Evolutionary conservation across 768 basidiomycete genomes (phyloP).

Genomic region (Cystofilobasidium bisporidii): DNA sequence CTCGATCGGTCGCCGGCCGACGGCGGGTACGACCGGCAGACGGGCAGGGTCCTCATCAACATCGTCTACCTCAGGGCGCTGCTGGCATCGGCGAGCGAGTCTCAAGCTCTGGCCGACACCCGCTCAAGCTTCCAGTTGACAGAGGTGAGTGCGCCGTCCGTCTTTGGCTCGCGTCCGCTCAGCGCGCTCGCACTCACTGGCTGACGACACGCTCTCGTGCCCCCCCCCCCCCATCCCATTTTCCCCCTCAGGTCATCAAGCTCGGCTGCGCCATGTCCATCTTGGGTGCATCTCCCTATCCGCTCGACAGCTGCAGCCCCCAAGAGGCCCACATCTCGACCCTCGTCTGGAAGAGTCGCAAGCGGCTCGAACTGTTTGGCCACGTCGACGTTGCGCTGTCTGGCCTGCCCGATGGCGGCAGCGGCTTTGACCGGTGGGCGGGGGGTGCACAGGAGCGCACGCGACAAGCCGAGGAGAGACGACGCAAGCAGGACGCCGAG

Average conservation of each 20-base stretch:
- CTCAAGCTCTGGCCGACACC: neutral
- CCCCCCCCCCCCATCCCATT: no score
- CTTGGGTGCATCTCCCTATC: neutral
- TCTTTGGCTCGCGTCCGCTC: no score
- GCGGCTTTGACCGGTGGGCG: slow-evolving; percentile 9
- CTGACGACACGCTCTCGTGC: no score
- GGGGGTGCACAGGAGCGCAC: slow-evolving; percentile 18
- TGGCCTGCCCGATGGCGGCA: slow-evolving; percentile 11
- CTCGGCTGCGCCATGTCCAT: neutral
- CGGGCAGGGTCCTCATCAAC: slow-evolving; percentile 9
- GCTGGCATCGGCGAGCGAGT: slow-evolving; percentile 1
- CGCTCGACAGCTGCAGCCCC: neutral
- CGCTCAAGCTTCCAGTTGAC: neutral
- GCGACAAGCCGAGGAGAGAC: slow-evolving; percentile 2
- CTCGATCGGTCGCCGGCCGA: neutral
- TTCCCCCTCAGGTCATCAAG: neutral
- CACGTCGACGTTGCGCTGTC: neutral
- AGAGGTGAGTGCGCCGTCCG: neutral
- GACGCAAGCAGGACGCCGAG: neutral
- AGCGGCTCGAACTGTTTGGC: slow-evolving; percentile 15
- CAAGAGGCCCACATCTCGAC: slow-evolving; percentile 8
- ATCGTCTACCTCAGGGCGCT: slow-evolving; percentile 18
- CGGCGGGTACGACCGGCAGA: neutral
- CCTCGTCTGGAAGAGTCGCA: slow-evolving; percentile 23
- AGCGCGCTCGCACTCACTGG: no score